phyloP scores from a whole-genome alignment of 805 yeast species.

The Pichia nakasei region DNA sequence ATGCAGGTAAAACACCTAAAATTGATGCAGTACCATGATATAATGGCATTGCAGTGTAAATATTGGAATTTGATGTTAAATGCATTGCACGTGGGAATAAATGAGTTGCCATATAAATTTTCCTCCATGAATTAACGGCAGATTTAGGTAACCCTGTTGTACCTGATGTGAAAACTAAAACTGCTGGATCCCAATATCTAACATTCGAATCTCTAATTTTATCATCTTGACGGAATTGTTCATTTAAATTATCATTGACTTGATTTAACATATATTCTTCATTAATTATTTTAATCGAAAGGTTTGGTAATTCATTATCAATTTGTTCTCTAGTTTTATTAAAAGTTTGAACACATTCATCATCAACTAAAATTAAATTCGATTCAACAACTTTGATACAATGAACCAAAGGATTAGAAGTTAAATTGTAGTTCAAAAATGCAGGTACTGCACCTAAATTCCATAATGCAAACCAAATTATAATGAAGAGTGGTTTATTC shows the following conservation, averaged over 20 bases:
- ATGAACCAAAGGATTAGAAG: slow-evolving; percentile 68
- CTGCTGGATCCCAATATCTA: slow-evolving; percentile 52
- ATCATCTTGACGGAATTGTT: slow-evolving; percentile 47
- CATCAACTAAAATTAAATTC: slow-evolving; percentile 57
- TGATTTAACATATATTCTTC: slow-evolving; percentile 12
- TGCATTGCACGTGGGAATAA: slow-evolving; percentile 64
- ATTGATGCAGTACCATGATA: slow-evolving; percentile 93
- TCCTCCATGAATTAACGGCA: slow-evolving; percentile 88
- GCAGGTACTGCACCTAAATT: slow-evolving; percentile 87
- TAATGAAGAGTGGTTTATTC: slow-evolving; percentile 74
- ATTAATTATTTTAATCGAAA: slow-evolving; percentile 14
- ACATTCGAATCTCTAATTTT: slow-evolving; percentile 49
- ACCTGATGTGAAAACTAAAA: slow-evolving; percentile 84
- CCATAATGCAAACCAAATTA: slow-evolving; percentile 84
- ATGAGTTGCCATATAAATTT: slow-evolving; percentile 60
- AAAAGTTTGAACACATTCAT: slow-evolving; percentile 40
- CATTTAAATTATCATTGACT: slow-evolving; percentile 13
- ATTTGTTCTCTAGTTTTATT: slow-evolving; percentile 35
- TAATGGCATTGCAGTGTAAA: slow-evolving; percentile 90
- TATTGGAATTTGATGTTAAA: slow-evolving; percentile 43
- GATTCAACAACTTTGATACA: slow-evolving; percentile 66
- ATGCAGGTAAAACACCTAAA: slow-evolving; percentile 63
- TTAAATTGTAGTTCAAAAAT: slow-evolving; percentile 71
- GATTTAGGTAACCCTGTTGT: slow-evolving; percentile 94
- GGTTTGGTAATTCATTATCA: slow-evolving; percentile 24